A percentile compares a stretch with the other conserved stretches of the same genome.
These are phyloP conservation scores for Ophidiomyces ophidiicola DNA, from an alignment of 2,329 filamentous ascomycete species.

Conservation along the genomic window DNA sequence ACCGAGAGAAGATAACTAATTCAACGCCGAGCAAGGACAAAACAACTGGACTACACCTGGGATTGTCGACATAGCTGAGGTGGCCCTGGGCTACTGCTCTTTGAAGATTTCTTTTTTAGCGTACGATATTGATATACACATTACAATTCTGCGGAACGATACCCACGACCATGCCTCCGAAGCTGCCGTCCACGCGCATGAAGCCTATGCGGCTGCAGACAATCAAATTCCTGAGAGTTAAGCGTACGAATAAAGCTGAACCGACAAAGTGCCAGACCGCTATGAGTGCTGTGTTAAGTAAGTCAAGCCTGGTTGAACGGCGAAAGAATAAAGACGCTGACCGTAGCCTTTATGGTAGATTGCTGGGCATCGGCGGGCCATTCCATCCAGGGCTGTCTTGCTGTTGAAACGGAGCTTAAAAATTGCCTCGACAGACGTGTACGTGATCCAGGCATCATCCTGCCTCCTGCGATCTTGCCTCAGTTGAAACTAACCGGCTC, in stretches of 20 bases:
- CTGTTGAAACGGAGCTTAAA: constrained; percentile 49
- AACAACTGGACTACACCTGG: no score
- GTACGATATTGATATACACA: no score
- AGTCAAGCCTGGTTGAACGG: not conserved
- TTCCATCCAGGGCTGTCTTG: constrained; percentile 45
- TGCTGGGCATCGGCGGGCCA: constrained; percentile 39
- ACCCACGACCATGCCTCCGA: constrained; percentile 29
- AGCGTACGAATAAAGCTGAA: constrained; percentile 50
- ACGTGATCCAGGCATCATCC: constrained; percentile 22
- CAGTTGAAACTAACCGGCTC: not conserved
- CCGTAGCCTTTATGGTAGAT: constrained; percentile 17
- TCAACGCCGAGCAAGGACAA: no score
- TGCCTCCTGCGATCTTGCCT: not conserved
- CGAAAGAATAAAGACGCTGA: constrained; percentile 5
- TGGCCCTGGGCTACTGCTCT: no score
- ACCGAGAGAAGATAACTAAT: no score
- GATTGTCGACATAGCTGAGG: no score
- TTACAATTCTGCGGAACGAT: not conserved
- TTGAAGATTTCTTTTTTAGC: no score
- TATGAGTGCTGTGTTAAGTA: constrained; percentile 57
- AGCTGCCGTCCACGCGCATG: constrained; percentile 33
- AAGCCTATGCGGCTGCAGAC: constrained; percentile 37
- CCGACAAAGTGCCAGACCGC: constrained; percentile 52
- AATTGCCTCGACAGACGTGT: constrained; percentile 71
- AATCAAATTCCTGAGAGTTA: constrained; percentile 47